Percentiles rank a stretch among this genome's conserved stretches.
These are phyloP conservation scores for Byssoonygena ceratinophila DNA, from an alignment of 2,329 filamentous ascomycete genomes.

Conservation along the genomic window DNA sequence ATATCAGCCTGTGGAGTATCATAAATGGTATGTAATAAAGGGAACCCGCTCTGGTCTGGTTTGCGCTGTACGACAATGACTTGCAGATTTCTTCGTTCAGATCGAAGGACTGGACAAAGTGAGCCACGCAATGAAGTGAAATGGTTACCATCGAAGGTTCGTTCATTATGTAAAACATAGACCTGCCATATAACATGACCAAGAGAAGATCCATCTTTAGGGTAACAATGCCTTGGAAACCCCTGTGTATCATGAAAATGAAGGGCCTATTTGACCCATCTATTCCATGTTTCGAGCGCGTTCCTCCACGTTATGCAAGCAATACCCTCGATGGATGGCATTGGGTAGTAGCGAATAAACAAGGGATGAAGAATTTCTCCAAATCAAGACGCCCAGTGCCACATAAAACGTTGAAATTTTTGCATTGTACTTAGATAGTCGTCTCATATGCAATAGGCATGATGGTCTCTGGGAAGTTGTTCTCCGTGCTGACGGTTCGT, in stretches of 20 bases:
- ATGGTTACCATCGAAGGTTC: slow-evolving; percentile 4
- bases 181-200: slow-evolving; percentile 9
- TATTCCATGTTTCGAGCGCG: slow-evolving; percentile 27
- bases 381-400: slow-evolving; percentile 25
- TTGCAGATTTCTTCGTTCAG: too few relatives aligned
- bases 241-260: slow-evolving; percentile 6
- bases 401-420: slow-evolving; percentile 23
- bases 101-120: too few relatives aligned
- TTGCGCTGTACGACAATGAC: too few relatives aligned
- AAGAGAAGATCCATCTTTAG: not conserved
- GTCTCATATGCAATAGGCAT: slow-evolving; percentile 94
- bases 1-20: too few relatives aligned
- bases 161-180: slow-evolving; percentile 12
- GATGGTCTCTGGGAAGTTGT: slow-evolving; percentile 83
- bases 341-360: slow-evolving; percentile 20
- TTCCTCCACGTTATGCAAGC: slow-evolving; percentile 16
- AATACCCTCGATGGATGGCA: slow-evolving; percentile 9
- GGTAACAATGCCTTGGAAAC: not conserved
- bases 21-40: too few relatives aligned
- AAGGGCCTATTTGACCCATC: not conserved
- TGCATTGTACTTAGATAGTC: slow-evolving; percentile 65
- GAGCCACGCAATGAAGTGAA: too few relatives aligned
- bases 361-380: slow-evolving; percentile 14
- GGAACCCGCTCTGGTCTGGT: too few relatives aligned
- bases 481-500: slow-evolving; percentile 65